Conservation (phyloP, 495 filamentous ascomycete species). For the Peziza echinospora region DNA sequence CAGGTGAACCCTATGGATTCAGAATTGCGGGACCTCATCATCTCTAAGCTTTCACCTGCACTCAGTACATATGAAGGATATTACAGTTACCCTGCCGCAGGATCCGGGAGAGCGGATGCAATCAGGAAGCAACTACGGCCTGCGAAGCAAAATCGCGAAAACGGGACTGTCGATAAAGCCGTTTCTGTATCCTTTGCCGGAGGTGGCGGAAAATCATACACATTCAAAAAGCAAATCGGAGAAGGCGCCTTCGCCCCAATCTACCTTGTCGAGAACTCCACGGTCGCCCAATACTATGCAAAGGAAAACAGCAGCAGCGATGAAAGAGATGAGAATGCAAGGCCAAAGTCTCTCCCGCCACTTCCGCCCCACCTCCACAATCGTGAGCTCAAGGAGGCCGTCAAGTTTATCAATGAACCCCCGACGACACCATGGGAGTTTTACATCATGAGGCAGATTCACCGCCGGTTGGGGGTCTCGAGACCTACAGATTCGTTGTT, state of each 20-base stretch:
- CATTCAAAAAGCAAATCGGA: conserved; percentile 68
- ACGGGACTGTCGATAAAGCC: too few relatives aligned
- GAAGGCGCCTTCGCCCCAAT: conserved; percentile 88
- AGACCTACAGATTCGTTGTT: conserved; percentile 57
- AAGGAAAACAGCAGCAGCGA: conserved; percentile 28
- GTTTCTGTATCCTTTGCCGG: too few relatives aligned
- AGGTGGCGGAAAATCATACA: too few relatives aligned
- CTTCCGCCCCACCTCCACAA: conserved; percentile 6
- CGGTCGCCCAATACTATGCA: conserved; percentile 20
- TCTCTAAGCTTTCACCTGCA: conserved; percentile 45
- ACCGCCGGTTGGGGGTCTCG: conserved; percentile 44
- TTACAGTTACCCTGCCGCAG: conserved; percentile 38
- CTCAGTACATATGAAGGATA: conserved; percentile 57
- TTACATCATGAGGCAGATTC: conserved; percentile 71
- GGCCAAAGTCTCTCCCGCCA: conserved; percentile 17
- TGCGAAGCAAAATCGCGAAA: too few relatives aligned
- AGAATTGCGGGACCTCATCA: conserved; percentile 46
- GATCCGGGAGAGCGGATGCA: conserved; percentile 40
- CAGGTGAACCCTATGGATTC: conserved; percentile 80
- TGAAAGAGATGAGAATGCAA: conserved; percentile 27
- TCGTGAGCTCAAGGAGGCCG: conserved; percentile 34
- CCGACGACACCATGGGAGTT: conserved; percentile 88
- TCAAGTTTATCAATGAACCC: conserved; percentile 55
- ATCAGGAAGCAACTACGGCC: conserved; percentile 48
- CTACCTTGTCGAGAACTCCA: conserved; percentile 59